phyloP scores from a whole-genome alignment of 2,329 filamentous ascomycete genomes.

The Penicillium sp. region DNA sequence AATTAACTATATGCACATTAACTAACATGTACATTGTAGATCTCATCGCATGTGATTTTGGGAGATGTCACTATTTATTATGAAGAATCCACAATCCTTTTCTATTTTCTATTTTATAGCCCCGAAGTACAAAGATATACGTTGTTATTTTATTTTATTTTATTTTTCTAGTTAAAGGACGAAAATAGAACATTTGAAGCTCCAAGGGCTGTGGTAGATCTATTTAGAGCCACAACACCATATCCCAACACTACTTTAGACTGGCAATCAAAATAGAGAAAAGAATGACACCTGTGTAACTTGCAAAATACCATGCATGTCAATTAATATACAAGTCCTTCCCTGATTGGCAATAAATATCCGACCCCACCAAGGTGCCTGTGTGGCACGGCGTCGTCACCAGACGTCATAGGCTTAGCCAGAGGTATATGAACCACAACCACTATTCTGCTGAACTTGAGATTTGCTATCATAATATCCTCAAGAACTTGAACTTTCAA shows the following conservation, averaged over 20 bases:
- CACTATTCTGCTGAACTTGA: neutral
- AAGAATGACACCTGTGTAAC: neutral
- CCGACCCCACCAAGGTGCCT: neutral
- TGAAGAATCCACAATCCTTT: neutral
- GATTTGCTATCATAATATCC: neutral
- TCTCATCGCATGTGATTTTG: neutral
- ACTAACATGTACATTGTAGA: neutral
- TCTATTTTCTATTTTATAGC: neutral
- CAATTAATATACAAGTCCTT: neutral
- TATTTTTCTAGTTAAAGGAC: too few relatives aligned
- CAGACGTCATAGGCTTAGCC: constrained; percentile 22
- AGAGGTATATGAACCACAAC: constrained; percentile 2
- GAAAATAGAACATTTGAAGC: neutral
- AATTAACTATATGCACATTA: neutral
- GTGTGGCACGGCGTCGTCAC: constrained; percentile 18
- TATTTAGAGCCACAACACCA: neutral
- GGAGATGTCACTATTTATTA: neutral
- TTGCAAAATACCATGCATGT: neutral
- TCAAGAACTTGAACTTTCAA: neutral
- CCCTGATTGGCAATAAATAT: neutral
- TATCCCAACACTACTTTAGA: too few relatives aligned
- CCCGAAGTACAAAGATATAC: neutral
- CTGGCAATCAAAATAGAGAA: neutral
- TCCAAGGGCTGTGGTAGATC: neutral
- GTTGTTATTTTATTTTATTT: too few relatives aligned